Conservation (phyloP, 257 asterid genomes). For the Striga asiatica region DNA sequence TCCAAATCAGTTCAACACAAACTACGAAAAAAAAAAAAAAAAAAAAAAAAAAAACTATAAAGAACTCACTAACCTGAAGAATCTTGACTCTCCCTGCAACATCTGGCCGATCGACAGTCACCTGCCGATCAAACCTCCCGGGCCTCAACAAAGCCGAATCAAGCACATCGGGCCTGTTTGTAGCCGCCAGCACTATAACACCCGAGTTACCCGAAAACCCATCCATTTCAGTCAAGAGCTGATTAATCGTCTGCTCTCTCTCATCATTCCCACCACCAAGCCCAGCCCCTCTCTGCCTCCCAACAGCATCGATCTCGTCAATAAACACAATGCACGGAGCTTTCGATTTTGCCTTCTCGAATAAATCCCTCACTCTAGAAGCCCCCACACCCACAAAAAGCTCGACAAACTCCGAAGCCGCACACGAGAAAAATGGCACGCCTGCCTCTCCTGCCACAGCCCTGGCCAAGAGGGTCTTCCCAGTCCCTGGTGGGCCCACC, state of each 20-base stretch:
- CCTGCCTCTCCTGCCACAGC: conserved; percentile 85
- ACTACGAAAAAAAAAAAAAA: neutral
- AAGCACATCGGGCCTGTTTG: conserved; percentile 89
- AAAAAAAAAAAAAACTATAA: neutral
- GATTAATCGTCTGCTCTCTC: conserved; percentile 72
- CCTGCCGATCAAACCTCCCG: conserved; percentile 96
- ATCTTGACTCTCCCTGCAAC: conserved; percentile 1
- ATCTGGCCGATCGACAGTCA: conserved; percentile 7
- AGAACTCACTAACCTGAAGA: neutral
- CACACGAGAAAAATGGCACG: conserved; percentile 67
- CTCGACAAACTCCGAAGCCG: conserved; percentile 77
- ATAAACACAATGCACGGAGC: conserved; percentile 79
- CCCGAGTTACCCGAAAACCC: conserved; percentile 92
- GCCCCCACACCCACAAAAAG: conserved; percentile 82
- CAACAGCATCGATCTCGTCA: conserved; percentile 80
- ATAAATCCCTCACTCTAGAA: conserved; percentile 78
- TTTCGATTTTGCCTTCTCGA: conserved; percentile 60
- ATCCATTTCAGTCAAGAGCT: conserved; percentile 90
- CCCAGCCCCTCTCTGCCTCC: conserved; percentile 82
- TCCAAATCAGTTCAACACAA: neutral
- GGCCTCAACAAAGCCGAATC: conserved; percentile 90
- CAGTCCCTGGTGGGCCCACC: conserved; percentile 76
- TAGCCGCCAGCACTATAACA: conserved; percentile 79
- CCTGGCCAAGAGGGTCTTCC: conserved; percentile 66
- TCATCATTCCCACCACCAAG: conserved; percentile 81